These are phyloP conservation scores for Pseudomicrostroma phylloplanum DNA, from an alignment of 1,284 basidiomycete genomes.

Conservation along the genomic window DNA sequence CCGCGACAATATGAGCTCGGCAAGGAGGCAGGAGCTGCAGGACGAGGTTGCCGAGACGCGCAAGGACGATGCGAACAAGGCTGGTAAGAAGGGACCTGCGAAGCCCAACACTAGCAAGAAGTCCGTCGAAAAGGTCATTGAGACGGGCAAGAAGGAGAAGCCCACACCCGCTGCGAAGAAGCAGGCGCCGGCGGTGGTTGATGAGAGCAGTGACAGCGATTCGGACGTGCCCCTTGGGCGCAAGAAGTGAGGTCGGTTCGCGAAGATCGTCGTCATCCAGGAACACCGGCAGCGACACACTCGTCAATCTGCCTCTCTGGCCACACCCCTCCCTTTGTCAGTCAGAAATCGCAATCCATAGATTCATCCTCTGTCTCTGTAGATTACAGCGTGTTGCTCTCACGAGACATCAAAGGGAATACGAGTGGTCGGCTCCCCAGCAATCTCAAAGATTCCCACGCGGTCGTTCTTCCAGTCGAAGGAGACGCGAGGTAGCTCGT, in stretches of 20 bases:
- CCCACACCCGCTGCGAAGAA: conserved; percentile 16
- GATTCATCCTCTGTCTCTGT: too few species aligned
- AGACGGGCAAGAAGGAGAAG: conserved; percentile 12
- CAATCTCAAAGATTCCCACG: too few species aligned
- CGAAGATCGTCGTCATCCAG: conserved; percentile 4
- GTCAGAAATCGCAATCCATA: too few species aligned
- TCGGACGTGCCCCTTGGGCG: conserved; percentile 24
- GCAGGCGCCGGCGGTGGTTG: conserved; percentile 20
- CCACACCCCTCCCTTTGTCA: too few species aligned
- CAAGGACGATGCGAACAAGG: conserved; percentile 6
- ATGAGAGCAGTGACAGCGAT: conserved; percentile 22
- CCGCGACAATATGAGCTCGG: conserved; percentile 33
- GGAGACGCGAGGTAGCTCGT: conserved; percentile 19
- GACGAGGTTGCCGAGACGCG: not conserved
- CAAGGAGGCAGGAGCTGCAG: conserved; percentile 20
- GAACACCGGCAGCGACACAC: too few species aligned
- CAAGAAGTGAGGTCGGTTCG: conserved; percentile 5
- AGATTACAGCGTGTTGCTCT: too few species aligned
- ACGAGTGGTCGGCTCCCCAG: too few species aligned
- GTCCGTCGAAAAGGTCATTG: conserved; percentile 7
- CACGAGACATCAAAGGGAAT: too few species aligned
- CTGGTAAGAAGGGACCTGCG: conserved; percentile 6
- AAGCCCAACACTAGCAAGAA: conserved; percentile 17
- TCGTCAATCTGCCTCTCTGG: too few species aligned
- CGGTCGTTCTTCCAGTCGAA: conserved; percentile 40